Conservation (phyloP, 2,329 filamentous ascomycete genomes). For the Paracorniculantispora psalliotae region DNA sequence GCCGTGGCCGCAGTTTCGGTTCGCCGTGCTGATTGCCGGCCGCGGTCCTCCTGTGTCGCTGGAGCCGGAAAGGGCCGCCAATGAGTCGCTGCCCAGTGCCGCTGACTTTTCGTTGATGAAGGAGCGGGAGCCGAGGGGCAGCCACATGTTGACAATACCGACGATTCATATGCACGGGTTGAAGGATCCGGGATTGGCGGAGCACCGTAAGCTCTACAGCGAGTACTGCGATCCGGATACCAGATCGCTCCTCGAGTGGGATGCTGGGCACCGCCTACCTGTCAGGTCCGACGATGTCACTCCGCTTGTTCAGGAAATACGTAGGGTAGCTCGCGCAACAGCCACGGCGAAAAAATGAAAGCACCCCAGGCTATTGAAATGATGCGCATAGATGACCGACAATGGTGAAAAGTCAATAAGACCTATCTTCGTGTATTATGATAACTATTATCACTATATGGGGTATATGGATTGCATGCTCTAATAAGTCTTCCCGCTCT, state of each 20-base stretch:
- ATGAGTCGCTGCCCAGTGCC: constrained; percentile 17
- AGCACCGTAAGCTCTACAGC: constrained; percentile 44
- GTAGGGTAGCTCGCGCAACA: background rate
- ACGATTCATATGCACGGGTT: constrained; percentile 42
- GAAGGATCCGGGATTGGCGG: constrained; percentile 56
- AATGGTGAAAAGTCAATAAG: too few species aligned
- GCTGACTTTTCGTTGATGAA: constrained; percentile 23
- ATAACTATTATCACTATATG: too few species aligned
- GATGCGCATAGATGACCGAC: too few species aligned
- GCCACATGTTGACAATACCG: constrained; percentile 27
- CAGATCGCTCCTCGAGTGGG: constrained; percentile 63
- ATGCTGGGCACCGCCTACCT: constrained; percentile 66
- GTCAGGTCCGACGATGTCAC: constrained; percentile 63
- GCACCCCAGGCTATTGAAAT: too few species aligned
- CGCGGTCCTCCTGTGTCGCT: constrained; percentile 28
- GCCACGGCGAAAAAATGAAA: background rate
- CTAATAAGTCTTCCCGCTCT: background rate
- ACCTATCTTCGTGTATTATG: too few species aligned
- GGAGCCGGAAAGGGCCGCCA: background rate
- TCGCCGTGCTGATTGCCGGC: constrained; percentile 33
- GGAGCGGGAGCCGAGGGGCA: constrained; percentile 16
- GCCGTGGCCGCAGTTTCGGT: constrained; percentile 25
- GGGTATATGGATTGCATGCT: background rate
- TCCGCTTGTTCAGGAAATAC: constrained; percentile 22
- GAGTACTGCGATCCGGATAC: constrained; percentile 55